These are phyloP conservation scores for Camelina laxa DNA, from an alignment of 345 rosid species.

Conservation along the genomic window DNA sequence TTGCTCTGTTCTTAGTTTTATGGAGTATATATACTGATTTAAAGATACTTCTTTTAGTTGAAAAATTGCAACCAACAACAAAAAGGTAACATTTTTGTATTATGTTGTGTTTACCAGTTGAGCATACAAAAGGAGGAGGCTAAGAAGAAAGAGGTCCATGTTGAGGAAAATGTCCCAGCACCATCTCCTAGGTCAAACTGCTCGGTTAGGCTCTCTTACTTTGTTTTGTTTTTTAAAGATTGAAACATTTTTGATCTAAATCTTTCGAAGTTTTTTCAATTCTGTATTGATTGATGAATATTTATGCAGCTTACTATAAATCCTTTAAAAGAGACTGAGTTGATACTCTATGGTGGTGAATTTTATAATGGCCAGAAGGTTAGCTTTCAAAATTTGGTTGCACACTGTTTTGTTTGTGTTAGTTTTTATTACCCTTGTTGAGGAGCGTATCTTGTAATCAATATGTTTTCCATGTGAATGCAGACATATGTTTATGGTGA, in stretches of 20 bases:
- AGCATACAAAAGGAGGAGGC: slow-evolving; percentile 89
- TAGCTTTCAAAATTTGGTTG: slow-evolving; percentile 21
- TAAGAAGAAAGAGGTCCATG: slow-evolving; percentile 90
- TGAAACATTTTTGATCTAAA: slow-evolving; percentile 1
- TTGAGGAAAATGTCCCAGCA: slow-evolving; percentile 85
- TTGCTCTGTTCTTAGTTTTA: not conserved
- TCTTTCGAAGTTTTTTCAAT: not conserved
- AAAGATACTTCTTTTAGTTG: not conserved
- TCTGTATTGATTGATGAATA: not conserved
- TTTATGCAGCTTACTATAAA: slow-evolving; percentile 67
- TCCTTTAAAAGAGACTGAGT: slow-evolving; percentile 85
- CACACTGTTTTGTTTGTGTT: not conserved
- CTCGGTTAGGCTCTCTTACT: slow-evolving; percentile 53
- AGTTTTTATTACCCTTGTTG: not conserved
- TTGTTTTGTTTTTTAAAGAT: not conserved
- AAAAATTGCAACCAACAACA: slow-evolving; percentile 2
- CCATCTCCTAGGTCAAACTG: slow-evolving; percentile 96
- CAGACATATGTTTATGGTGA: slow-evolving; percentile 94
- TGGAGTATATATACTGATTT: not conserved
- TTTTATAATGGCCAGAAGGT: slow-evolving; percentile 96
- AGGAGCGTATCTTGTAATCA: not conserved
- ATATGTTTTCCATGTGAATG: slow-evolving; percentile 32
- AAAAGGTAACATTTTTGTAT: not conserved
- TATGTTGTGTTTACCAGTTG: slow-evolving; percentile 49
- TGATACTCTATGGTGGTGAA: slow-evolving; percentile 89